Percentiles rank a stretch among this genome's conserved stretches.
These are phyloP conservation scores for Coemansia sp. DNA, from an alignment of 192 early-diverging fungal genomes.

Conservation along the genomic window DNA sequence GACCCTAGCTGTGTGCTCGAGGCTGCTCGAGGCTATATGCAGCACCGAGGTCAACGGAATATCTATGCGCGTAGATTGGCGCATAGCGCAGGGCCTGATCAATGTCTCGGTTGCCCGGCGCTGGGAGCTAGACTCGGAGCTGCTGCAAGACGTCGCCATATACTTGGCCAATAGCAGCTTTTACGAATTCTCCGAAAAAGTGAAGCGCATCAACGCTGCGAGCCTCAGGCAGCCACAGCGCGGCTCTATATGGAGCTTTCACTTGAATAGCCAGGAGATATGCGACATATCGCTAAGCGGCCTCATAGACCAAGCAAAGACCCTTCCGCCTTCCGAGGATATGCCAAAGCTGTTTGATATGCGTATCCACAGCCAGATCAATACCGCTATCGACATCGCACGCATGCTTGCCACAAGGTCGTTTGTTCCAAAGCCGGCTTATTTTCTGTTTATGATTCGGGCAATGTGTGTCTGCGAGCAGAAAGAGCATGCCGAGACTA, in stretches of 20 bases:
- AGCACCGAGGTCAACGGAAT: conserved; percentile 1
- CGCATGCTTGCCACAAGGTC: background rate
- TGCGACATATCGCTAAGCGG: conserved; percentile 5
- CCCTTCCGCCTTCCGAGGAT: background rate
- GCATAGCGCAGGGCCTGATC: conserved; percentile 14
- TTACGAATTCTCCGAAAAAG: background rate
- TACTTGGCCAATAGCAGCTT: conserved; percentile 29
- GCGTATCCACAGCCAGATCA: conserved; percentile 5
- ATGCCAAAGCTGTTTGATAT: background rate
- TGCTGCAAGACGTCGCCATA: conserved; percentile 14
- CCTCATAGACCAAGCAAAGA: background rate
- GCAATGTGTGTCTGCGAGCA: conserved; percentile 25
- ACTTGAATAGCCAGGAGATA: background rate
- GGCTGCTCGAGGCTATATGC: conserved; percentile 30
- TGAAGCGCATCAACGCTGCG: conserved; percentile 1
- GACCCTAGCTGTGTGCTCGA: conserved; percentile 24
- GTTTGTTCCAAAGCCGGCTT: background rate
- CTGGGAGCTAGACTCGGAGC: conserved; percentile 20
- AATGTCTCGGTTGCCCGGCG: conserved; percentile 6
- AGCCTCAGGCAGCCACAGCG: background rate
- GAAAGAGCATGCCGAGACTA: conserved; percentile 18
- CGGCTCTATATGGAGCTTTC: conserved; percentile 3
- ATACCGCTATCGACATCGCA: conserved; percentile 14
- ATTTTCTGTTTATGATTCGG: conserved; percentile 10
- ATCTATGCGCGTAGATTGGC: conserved; percentile 9